Conservation (phyloP, 192 early-diverging fungal genomes). For the Backusella australiensis region DNA sequence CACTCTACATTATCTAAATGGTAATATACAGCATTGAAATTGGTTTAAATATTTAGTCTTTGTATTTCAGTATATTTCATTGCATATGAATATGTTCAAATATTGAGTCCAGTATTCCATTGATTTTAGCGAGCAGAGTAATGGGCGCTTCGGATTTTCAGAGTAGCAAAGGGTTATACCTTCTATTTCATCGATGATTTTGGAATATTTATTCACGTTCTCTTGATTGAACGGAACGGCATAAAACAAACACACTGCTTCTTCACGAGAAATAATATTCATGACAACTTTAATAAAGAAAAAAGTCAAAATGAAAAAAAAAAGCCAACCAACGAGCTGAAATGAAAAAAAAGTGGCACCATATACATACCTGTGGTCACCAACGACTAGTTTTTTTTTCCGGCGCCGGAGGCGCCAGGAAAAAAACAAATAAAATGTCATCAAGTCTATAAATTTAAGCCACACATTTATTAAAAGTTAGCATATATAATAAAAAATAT, state of each 20-base stretch:
- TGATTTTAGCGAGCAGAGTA: constrained; percentile 10
- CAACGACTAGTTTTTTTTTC: too few relatives aligned
- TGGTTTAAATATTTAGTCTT: too few relatives aligned
- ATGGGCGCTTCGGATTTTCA: constrained; percentile 6
- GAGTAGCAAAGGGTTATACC: constrained; percentile 16
- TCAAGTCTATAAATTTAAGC: too few relatives aligned
- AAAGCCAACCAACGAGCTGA: background rate
- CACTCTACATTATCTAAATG: too few relatives aligned
- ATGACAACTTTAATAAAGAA: background rate
- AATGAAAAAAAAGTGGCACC: background rate
- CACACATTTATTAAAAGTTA: too few relatives aligned
- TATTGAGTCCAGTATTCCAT: background rate
- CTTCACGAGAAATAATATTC: constrained; percentile 11
- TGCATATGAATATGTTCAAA: too few relatives aligned
- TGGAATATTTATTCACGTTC: constrained; percentile 15
- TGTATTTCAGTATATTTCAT: too few relatives aligned
- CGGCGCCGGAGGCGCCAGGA: too few relatives aligned
- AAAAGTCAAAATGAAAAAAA: background rate
- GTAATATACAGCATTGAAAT: too few relatives aligned
- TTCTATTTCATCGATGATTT: constrained; percentile 15
- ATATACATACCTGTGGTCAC: too few relatives aligned
- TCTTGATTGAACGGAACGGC: constrained; percentile 3
- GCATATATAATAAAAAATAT: too few relatives aligned
- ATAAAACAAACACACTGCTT: constrained; percentile 15
- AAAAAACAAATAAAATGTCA: too few relatives aligned